Evolutionary conservation across 768 basidiomycete genomes (phyloP), one percentile per base, ranked within the genome.

Genomic region (Kwoniella heveanensis): DNA sequence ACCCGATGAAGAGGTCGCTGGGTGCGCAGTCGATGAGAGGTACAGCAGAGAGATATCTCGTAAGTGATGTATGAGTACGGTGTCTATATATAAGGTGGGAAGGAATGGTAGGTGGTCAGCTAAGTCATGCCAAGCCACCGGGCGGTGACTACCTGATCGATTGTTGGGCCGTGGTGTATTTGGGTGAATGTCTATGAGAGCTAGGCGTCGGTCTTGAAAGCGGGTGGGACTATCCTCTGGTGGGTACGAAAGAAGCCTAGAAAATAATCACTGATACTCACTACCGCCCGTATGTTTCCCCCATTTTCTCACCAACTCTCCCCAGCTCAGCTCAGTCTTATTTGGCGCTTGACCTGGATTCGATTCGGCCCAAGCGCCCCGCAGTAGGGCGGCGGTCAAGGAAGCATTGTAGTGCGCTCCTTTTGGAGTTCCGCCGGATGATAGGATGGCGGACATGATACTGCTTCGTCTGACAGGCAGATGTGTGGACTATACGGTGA

Each of bases 281-380:
- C 77, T 68, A 44, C 77, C 79, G 27, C 71, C 76, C 10, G 74
- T 78, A 67, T 80, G 79, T 61, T 80, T 80, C 5, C 73, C 74
- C 79, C 79, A 80, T 60, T 80, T 80, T 58, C 79, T 62, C 0
- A 78, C 58, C 24, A 72, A 49, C 49, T 80, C 79, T 29, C 57
- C 63, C 79, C 79, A 80, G 54, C 70, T 69, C 30, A 78, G 32
- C 60, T 64, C 70, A 15, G 68, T 67, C 26, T 75, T 74, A 55
- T 77, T 77, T 2, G 76, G 71, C 9, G 65, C 72, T 22, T 66
- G 72, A 8, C 70, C 75, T 7, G 71, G 66, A 13, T 52, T 59
- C 6, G 62, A 47, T 17, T 76, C 76, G 29, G 70, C 71, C 79
- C 79, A 80, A 36, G 63, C 65, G 37, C 79, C 79, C 46, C 64